Percentiles rank a stretch among this genome's conserved stretches.
These are phyloP conservation scores for Phytophthora europaea DNA, from an alignment of 352 stramenopile species.

Conservation along the genomic window DNA sequence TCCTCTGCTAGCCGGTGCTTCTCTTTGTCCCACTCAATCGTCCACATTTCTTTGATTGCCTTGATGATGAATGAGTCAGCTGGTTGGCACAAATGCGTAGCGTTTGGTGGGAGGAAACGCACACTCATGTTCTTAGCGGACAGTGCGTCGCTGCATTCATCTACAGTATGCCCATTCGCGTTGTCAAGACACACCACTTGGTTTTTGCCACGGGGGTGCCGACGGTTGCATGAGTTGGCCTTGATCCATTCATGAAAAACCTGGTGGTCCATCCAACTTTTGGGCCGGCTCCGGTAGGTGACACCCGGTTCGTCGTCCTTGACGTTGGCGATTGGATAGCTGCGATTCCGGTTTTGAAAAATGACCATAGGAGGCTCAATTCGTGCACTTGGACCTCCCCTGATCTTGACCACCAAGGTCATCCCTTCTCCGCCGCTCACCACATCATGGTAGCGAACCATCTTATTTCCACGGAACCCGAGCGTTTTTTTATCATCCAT, in stretches of 20 bases:
- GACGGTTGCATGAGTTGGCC: not conserved
- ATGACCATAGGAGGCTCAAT: conserved; percentile 7
- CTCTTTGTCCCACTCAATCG: conserved; percentile 4
- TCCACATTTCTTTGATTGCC: not conserved
- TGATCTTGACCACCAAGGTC: not conserved
- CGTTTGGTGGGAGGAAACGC: not conserved
- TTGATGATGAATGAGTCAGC: not conserved
- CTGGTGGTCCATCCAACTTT: conserved; percentile 1
- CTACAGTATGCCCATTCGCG: not conserved
- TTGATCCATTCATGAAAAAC: not conserved
- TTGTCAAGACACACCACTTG: not conserved
- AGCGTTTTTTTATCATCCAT: conserved; percentile 6
- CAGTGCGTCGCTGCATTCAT: not conserved
- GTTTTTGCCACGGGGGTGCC: not conserved
- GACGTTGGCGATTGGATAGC: not conserved
- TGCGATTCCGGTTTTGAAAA: not conserved
- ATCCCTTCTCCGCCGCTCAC: not conserved
- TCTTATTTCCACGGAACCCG: conserved; percentile 4
- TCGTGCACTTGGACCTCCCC: not conserved
- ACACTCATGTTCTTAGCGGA: not conserved
- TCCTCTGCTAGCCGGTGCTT: not conserved
- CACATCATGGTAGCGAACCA: conserved; percentile 1
- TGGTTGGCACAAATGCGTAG: not conserved
- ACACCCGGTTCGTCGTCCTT: not conserved
- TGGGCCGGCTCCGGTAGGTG: not conserved